Evolutionary conservation across 306 rosid species (phyloP).

Genomic region (Vigna reflexopilosa): DNA sequence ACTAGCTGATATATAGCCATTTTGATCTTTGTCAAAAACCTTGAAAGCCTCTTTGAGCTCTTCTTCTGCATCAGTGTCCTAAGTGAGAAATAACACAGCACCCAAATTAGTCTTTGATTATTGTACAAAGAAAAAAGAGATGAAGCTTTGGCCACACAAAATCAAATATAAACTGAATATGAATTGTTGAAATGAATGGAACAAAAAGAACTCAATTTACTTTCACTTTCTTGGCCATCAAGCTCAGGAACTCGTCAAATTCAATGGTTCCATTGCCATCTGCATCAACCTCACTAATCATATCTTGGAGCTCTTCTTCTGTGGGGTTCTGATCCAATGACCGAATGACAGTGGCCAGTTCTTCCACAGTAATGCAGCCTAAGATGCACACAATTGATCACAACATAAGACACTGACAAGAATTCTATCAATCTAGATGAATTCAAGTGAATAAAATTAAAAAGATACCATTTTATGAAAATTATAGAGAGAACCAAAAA

Average conservation of each 20-base stretch:
- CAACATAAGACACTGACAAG: not conserved
- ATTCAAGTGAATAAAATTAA: not conserved
- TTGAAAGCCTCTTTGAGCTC: slow-evolving; percentile 95
- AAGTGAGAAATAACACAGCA: slow-evolving; percentile 16
- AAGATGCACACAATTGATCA: slow-evolving; percentile 9
- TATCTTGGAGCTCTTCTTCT: slow-evolving; percentile 87
- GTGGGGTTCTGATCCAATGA: slow-evolving; percentile 97
- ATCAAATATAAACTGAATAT: not conserved
- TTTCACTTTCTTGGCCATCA: slow-evolving; percentile 92
- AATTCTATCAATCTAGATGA: not conserved
- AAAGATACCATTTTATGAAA: not conserved
- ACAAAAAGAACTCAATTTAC: slow-evolving; percentile 45
- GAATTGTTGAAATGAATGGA: not conserved
- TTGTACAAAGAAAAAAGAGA: not conserved
- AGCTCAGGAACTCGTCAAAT: slow-evolving; percentile 82
- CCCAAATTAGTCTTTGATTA: slow-evolving; percentile 27
- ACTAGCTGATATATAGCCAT: slow-evolving; percentile 90
- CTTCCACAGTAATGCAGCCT: slow-evolving; percentile 97
- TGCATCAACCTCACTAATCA: slow-evolving; percentile 83
- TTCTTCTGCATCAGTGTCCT: slow-evolving; percentile 94
- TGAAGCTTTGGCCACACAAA: slow-evolving; percentile 7
- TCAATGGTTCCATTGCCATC: slow-evolving; percentile 99
- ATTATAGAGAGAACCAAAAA: not conserved
- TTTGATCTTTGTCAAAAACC: slow-evolving; percentile 96
- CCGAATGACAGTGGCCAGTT: slow-evolving; percentile 90